Evolutionary conservation across 768 basidiomycete genomes (phyloP).

Genomic region (Kwoniella dejecticola): DNA sequence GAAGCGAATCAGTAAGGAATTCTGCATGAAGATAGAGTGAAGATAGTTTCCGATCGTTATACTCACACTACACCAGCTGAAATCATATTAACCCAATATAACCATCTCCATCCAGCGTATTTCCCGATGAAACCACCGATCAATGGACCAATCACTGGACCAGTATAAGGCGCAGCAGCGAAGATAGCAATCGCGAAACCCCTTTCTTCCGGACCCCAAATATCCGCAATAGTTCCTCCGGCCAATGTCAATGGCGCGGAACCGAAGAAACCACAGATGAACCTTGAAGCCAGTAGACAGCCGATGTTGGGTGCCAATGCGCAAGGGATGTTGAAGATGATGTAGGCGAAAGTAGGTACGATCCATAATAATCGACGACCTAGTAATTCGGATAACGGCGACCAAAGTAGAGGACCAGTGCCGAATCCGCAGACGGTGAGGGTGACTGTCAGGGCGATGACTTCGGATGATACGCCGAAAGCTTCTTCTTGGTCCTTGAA

Average conservation of each 20-base stretch:
- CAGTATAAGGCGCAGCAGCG: slow-evolving; percentile 47
- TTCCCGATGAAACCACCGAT: slow-evolving; percentile 50
- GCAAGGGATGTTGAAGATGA: slow-evolving; percentile 54
- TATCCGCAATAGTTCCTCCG: slow-evolving; percentile 47
- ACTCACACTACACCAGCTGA: slow-evolving; percentile 41
- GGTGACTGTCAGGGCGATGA: slow-evolving; percentile 34
- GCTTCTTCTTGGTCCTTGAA: slow-evolving; percentile 31
- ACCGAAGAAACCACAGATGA: slow-evolving; percentile 48
- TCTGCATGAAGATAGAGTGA: background rate
- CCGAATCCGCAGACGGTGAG: slow-evolving; percentile 39
- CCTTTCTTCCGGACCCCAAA: slow-evolving; percentile 48
- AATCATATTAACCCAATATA: slow-evolving; percentile 55
- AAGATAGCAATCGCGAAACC: slow-evolving; percentile 52
- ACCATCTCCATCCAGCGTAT: slow-evolving; percentile 56
- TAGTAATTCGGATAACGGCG: slow-evolving; percentile 50
- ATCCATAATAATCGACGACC: slow-evolving; percentile 48
- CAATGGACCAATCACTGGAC: slow-evolving; percentile 52
- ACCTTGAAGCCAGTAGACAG: slow-evolving; percentile 48
- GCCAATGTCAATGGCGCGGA: slow-evolving; percentile 50
- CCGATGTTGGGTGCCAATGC: slow-evolving; percentile 48
- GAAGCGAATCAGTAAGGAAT: background rate
- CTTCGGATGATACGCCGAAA: slow-evolving; percentile 34
- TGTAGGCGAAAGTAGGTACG: slow-evolving; percentile 41
- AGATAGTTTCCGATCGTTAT: background rate
- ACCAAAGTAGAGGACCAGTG: slow-evolving; percentile 51